Percentiles rank a stretch among this genome's conserved stretches.
These are phyloP conservation scores for Lecanosticta acicola DNA, from an alignment of 2,329 filamentous ascomycete genomes.

Conservation along the genomic window DNA sequence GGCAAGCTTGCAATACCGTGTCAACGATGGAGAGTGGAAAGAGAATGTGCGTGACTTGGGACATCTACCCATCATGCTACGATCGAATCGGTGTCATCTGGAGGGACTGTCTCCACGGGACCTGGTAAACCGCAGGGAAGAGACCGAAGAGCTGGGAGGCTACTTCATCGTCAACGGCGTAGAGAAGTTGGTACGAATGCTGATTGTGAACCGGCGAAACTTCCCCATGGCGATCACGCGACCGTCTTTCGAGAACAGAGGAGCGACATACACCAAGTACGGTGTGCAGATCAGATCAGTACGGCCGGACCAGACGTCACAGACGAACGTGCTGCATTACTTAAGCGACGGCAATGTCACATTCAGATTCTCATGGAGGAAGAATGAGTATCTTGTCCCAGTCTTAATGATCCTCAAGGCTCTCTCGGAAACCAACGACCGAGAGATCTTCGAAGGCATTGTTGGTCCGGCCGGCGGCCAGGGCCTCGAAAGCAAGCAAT, in stretches of 20 bases:
- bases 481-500: constrained; percentile 73
- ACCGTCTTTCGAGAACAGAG: constrained; percentile 82
- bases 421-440: constrained; percentile 89
- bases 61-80: constrained; percentile 83
- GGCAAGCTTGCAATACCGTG: constrained; percentile 73
- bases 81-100: constrained; percentile 88
- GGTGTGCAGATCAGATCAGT: constrained; percentile 90
- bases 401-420: constrained; percentile 97
- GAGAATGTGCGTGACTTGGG: constrained; percentile 82
- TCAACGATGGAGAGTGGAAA: constrained; percentile 81
- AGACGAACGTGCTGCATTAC: constrained; percentile 96
- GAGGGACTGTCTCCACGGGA: constrained; percentile 76
- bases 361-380: constrained; percentile 95
- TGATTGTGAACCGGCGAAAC: constrained; percentile 85
- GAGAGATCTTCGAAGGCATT: constrained; percentile 91
- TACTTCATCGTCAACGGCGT: constrained; percentile 98
- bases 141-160: constrained; percentile 90
- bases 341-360: constrained; percentile 92
- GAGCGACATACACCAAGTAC: constrained; percentile 78
- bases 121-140: constrained; percentile 82
- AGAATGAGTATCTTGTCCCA: constrained; percentile 93
- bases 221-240: constrained; percentile 92
- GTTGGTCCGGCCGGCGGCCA: constrained; percentile 72
- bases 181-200: constrained; percentile 90
- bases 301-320: constrained; percentile 93